Conservation (phyloP, 1,284 basidiomycete species). For the Irpex sp. region DNA sequence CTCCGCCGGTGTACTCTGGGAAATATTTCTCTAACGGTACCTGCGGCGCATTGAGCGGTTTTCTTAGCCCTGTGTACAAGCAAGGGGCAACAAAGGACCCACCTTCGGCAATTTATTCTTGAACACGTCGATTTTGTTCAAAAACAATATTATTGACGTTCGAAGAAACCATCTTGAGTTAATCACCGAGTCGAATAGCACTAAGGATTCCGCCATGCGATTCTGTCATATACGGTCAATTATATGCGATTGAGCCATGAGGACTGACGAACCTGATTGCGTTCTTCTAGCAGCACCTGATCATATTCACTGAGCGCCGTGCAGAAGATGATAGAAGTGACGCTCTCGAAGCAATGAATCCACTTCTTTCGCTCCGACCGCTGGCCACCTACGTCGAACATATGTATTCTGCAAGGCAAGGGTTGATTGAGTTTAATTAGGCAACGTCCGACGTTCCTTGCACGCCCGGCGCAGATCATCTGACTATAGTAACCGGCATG, state of each 20-base stretch:
- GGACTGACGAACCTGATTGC: slow-evolving; percentile 56
- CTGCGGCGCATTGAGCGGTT: slow-evolving; percentile 26
- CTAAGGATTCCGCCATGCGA: slow-evolving; percentile 91
- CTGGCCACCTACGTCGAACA: slow-evolving; percentile 95
- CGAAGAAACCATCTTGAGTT: slow-evolving; percentile 97
- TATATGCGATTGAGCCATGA: background rate
- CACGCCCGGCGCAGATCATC: background rate
- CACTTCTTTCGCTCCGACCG: slow-evolving; percentile 93
- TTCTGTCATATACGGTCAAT: slow-evolving; percentile 49
- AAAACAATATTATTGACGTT: slow-evolving; percentile 89
- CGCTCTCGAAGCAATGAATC: slow-evolving; percentile 93
- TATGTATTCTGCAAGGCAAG: slow-evolving; percentile 69
- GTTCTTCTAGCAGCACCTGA: slow-evolving; percentile 81
- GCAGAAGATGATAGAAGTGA: slow-evolving; percentile 95
- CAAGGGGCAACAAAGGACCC: slow-evolving; percentile 4
- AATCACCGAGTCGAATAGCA: slow-evolving; percentile 94
- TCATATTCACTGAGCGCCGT: slow-evolving; percentile 94
- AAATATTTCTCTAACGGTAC: slow-evolving; percentile 88
- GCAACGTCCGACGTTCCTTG: background rate
- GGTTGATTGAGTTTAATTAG: background rate
- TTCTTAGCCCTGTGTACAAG: background rate
- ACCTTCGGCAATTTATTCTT: slow-evolving; percentile 89
- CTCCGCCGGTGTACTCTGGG: slow-evolving; percentile 91
- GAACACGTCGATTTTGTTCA: slow-evolving; percentile 97
- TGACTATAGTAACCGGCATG: slow-evolving; percentile 33